These are phyloP conservation scores for Candida neerlandica DNA, from an alignment of 1,139 yeast species.

Conservation along the genomic window DNA sequence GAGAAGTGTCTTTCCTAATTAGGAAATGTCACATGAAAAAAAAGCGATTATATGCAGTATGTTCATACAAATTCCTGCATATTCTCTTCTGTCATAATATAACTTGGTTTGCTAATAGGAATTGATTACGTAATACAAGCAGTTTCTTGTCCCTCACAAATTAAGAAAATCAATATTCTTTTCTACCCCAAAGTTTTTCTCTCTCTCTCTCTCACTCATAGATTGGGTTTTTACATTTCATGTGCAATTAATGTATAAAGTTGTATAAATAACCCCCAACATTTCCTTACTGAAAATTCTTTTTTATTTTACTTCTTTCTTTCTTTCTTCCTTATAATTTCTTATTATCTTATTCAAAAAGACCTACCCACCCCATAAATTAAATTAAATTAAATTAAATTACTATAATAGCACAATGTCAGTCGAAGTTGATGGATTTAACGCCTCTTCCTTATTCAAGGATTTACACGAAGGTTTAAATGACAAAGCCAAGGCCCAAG, in stretches of 20 bases:
- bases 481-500: slow-evolving; percentile 41
- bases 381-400: neutral
- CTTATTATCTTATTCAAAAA: neutral
- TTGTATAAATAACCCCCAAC: neutral
- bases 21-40: slow-evolving; percentile 8
- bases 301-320: neutral
- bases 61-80: neutral
- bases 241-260: neutral
- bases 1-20: neutral
- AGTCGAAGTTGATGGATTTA: slow-evolving; percentile 50
- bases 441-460: slow-evolving; percentile 49
- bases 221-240: neutral
- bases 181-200: slow-evolving; percentile 2
- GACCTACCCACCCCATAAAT: neutral
- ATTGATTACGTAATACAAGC: neutral
- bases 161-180: neutral
- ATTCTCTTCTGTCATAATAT: neutral
- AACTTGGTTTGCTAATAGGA: neutral
- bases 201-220: too few species aligned
- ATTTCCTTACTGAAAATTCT: neutral
- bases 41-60: neutral
- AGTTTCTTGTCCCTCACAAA: neutral
- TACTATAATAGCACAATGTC: slow-evolving; percentile 27
- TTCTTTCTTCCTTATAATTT: neutral
- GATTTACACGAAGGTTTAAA: slow-evolving; percentile 43